Percentiles rank a stretch among this genome's conserved stretches.
phyloP scores from a whole-genome alignment of 768 basidiomycete genomes.

The Tylopilus felleus region DNA sequence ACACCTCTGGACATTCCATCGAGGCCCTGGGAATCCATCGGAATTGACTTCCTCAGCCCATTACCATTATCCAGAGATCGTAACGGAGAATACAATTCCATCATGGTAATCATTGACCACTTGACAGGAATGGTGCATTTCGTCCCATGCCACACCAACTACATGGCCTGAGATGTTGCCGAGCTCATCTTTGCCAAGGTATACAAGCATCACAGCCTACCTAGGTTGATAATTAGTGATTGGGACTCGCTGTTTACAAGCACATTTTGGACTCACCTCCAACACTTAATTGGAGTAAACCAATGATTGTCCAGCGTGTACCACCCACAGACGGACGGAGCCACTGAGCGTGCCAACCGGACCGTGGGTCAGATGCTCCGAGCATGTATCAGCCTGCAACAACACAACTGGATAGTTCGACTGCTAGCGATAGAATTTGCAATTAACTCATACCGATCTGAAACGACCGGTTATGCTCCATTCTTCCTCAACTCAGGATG shows the following conservation, averaged over 20 bases:
- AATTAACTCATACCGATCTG: conserved; percentile 12
- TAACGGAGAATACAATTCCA: conserved; percentile 22
- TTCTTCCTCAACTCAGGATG: conserved; percentile 16
- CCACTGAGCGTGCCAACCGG: background rate
- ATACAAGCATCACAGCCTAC: conserved; percentile 28
- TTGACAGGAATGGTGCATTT: conserved; percentile 26
- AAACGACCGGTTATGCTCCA: conserved; percentile 17
- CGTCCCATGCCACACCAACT: conserved; percentile 17
- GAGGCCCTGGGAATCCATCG: conserved; percentile 19
- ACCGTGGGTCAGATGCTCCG: background rate
- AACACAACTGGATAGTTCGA: conserved; percentile 13
- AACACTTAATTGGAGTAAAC: no score
- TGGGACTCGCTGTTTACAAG: conserved; percentile 20
- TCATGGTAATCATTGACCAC: conserved; percentile 23
- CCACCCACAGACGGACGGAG: background rate
- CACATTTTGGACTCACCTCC: background rate
- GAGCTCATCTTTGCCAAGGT: conserved; percentile 35
- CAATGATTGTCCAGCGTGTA: background rate
- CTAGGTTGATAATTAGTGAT: conserved; percentile 20
- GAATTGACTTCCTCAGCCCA: conserved; percentile 36
- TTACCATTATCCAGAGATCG: conserved; percentile 23
- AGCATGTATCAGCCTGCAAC: background rate
- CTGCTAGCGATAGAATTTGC: conserved; percentile 19
- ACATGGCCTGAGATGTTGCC: conserved; percentile 34
- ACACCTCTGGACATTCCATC: conserved; percentile 25